phyloP scores from a whole-genome alignment of 2,329 filamentous ascomycete species.

The Curvularia sp. region DNA sequence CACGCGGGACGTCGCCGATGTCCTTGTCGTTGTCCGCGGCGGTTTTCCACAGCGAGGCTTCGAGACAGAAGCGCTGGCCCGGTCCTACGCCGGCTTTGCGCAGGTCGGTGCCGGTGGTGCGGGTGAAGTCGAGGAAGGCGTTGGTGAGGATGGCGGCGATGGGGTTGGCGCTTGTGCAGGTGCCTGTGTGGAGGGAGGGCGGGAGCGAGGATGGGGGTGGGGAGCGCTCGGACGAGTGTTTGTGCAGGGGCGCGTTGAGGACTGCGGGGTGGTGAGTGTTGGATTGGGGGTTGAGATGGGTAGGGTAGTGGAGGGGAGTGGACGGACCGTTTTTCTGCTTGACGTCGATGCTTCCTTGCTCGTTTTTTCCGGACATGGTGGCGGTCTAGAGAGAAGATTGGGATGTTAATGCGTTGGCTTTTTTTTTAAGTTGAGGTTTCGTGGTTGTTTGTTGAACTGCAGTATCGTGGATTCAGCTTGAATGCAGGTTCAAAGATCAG shows the following conservation, averaged over 20 bases:
- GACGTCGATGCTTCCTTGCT: conserved; percentile 36
- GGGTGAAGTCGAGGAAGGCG: conserved; percentile 66
- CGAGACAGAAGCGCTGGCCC: conserved; percentile 67
- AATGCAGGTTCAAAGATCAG: background rate
- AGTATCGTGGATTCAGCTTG: background rate
- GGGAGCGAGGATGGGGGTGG: conserved; percentile 13
- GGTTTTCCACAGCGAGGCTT: conserved; percentile 64
- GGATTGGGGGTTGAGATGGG: background rate
- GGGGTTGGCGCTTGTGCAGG: conserved; percentile 37
- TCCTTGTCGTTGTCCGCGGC: conserved; percentile 29
- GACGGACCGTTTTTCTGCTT: conserved; percentile 39
- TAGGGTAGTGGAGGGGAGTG: background rate
- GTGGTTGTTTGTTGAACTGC: background rate
- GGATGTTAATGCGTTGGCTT: no score
- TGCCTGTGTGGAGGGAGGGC: conserved; percentile 23
- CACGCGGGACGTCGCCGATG: conserved; percentile 44
- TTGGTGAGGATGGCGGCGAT: conserved; percentile 65
- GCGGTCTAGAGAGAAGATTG: no score
- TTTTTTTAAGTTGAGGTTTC: background rate
- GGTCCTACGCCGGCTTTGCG: conserved; percentile 60
- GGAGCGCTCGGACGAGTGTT: conserved; percentile 24
- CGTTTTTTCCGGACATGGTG: conserved; percentile 30
- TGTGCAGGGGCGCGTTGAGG: conserved; percentile 35
- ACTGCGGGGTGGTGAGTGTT: conserved; percentile 17
- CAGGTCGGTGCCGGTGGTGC: conserved; percentile 64